These are phyloP conservation scores for Wickerhamomyces chambardii DNA, from an alignment of 805 yeast genomes.

Conservation along the genomic window DNA sequence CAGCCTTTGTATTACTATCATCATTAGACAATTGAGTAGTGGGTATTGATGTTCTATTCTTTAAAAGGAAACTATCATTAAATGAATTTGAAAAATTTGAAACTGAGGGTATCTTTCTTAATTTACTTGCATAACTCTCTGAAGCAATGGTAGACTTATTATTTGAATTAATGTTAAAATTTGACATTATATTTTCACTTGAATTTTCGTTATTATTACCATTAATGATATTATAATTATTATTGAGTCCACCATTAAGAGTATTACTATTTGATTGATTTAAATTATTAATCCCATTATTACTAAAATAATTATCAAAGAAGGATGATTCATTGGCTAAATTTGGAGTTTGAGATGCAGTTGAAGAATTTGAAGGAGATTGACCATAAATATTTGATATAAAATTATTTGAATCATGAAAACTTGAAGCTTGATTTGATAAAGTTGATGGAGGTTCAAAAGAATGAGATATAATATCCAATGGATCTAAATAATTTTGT, in stretches of 20 bases:
- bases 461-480: conserved; percentile 15
- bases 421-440: conserved; percentile 7
- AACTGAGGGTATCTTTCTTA: conserved; percentile 12
- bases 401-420: background rate
- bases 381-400: conserved; percentile 8
- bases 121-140: conserved; percentile 14
- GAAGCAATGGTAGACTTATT: background rate
- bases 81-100: background rate
- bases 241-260: too few species aligned
- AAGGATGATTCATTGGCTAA: conserved; percentile 11
- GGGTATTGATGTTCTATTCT: background rate
- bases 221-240: too few species aligned
- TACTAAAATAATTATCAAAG: conserved; percentile 15
- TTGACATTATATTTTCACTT: too few species aligned
- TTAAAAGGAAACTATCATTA: background rate
- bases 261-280: conserved; percentile 1
- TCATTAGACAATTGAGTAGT: background rate
- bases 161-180: too few species aligned
- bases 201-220: too few species aligned
- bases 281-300: conserved; percentile 1
- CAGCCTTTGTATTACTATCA: background rate
- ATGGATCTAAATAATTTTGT: too few species aligned
- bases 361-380: conserved; percentile 14
- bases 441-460: conserved; percentile 18
- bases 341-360: conserved; percentile 15